Conservation (phyloP, 805 yeast genomes). For the Candida rishiriensis region DNA sequence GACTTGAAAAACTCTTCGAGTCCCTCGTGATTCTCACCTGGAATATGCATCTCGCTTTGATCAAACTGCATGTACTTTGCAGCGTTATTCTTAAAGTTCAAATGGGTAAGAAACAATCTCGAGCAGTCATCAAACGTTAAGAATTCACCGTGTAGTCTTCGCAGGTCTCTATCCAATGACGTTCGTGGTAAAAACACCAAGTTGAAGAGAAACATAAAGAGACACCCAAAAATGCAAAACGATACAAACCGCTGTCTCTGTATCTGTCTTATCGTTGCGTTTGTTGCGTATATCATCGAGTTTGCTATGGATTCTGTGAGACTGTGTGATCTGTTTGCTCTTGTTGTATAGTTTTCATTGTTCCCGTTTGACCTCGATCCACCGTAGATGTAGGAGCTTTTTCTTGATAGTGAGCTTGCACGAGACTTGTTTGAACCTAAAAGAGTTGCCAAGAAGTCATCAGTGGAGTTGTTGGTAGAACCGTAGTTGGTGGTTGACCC, state of each 20-base stretch:
- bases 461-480: slow-evolving; percentile 7
- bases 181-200: slow-evolving; percentile 80
- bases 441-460: slow-evolving; percentile 12
- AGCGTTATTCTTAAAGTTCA: slow-evolving; percentile 21
- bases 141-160: slow-evolving; percentile 64
- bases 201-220: slow-evolving; percentile 52
- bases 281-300: slow-evolving; percentile 22
- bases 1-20: slow-evolving; percentile 13
- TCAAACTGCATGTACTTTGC: slow-evolving; percentile 15
- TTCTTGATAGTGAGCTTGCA: slow-evolving; percentile 7
- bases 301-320: slow-evolving; percentile 27
- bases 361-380: slow-evolving; percentile 8
- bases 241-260: slow-evolving; percentile 38
- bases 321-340: slow-evolving; percentile 18
- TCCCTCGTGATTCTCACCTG: slow-evolving; percentile 22
- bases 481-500: slow-evolving; percentile 5
- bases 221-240: slow-evolving; percentile 43
- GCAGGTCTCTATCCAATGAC: slow-evolving; percentile 73
- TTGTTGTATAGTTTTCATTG: slow-evolving; percentile 5
- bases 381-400: slow-evolving; percentile 10
- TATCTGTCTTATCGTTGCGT: slow-evolving; percentile 25
- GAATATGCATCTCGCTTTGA: slow-evolving; percentile 17
- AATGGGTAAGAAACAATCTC: slow-evolving; percentile 42
- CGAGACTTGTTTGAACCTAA: slow-evolving; percentile 7
- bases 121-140: slow-evolving; percentile 68